Percentiles rank a stretch among this genome's conserved stretches.
phyloP scores from a whole-genome alignment of 192 early-diverging fungal species.

The Backusella luteola region DNA sequence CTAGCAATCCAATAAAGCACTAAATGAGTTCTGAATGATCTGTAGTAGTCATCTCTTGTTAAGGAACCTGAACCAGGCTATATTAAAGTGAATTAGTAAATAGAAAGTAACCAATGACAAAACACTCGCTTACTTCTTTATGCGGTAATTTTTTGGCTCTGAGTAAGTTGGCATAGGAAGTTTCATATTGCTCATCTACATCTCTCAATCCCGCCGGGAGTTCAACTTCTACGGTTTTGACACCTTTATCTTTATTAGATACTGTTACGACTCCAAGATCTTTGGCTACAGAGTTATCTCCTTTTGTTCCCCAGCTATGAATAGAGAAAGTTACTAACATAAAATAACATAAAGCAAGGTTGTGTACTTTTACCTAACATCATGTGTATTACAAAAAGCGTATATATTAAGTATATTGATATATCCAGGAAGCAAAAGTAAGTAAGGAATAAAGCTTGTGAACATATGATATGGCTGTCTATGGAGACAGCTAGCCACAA shows the following conservation, averaged over 20 bases:
- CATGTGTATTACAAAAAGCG: slow-evolving; percentile 95
- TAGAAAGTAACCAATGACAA: not conserved
- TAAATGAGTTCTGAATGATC: slow-evolving; percentile 80
- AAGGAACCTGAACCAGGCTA: slow-evolving; percentile 20
- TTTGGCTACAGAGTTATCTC: slow-evolving; percentile 65
- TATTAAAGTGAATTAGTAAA: not conserved
- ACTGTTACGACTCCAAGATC: slow-evolving; percentile 78
- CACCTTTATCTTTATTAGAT: slow-evolving; percentile 49
- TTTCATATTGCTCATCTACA: slow-evolving; percentile 76
- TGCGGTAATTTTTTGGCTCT: not conserved
- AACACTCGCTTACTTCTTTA: not conserved
- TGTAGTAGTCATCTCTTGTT: slow-evolving; percentile 78
- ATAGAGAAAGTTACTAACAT: not conserved
- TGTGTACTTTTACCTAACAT: slow-evolving; percentile 48
- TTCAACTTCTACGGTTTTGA: slow-evolving; percentile 63
- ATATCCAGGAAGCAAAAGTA: slow-evolving; percentile 70
- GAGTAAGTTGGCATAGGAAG: slow-evolving; percentile 62
- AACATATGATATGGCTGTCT: slow-evolving; percentile 92
- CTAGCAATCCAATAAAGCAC: slow-evolving; percentile 83
- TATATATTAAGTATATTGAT: slow-evolving; percentile 92
- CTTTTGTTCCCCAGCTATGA: slow-evolving; percentile 88
- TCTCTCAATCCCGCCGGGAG: slow-evolving; percentile 74
- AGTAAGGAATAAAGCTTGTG: slow-evolving; percentile 82
- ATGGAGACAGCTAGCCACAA: slow-evolving; percentile 71
- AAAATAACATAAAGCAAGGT: not conserved